Conservation (phyloP, 2,329 filamentous ascomycete genomes). For the Colletotrichum horii region DNA sequence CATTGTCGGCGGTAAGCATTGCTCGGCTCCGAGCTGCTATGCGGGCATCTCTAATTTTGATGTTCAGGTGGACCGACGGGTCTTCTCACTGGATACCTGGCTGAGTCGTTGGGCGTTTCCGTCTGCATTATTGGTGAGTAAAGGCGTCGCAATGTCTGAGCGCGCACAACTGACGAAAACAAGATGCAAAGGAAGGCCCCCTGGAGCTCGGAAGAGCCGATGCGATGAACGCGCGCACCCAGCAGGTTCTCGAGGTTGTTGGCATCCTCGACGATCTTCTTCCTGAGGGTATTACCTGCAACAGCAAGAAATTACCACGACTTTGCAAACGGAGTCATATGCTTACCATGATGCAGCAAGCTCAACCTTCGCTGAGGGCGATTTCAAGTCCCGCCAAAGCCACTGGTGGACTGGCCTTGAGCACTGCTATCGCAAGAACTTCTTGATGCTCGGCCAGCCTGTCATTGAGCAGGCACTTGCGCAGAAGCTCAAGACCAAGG, state of each 20-base stretch:
- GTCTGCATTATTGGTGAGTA: conserved; percentile 42
- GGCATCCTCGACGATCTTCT: conserved; percentile 47
- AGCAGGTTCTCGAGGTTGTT: conserved; percentile 52
- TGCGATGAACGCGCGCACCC: conserved; percentile 53
- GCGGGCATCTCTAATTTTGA: neutral
- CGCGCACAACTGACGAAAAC: neutral
- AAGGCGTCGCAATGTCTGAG: neutral
- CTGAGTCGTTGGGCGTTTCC: conserved; percentile 44
- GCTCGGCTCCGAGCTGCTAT: neutral
- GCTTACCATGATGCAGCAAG: conserved; percentile 38
- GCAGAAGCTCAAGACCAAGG: conserved; percentile 32
- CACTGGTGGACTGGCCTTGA: conserved; percentile 53
- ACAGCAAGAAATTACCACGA: conserved; percentile 41
- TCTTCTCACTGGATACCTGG: conserved; percentile 47
- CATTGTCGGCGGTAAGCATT: conserved; percentile 39
- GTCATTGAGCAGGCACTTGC: conserved; percentile 46
- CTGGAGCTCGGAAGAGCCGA: conserved; percentile 50
- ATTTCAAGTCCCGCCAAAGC: conserved; percentile 52
- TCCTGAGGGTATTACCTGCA: conserved; percentile 49
- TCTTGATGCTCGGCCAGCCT: conserved; percentile 56
- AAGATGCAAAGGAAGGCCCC: conserved; percentile 43
- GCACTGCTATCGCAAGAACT: conserved; percentile 50
- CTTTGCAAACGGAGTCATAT: neutral
- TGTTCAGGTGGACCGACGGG: conserved; percentile 48
- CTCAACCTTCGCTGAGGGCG: conserved; percentile 49